Base-by-base conservation (phyloP, 2,329 filamentous ascomycete species). In the Botryotinia convoluta region DNA sequence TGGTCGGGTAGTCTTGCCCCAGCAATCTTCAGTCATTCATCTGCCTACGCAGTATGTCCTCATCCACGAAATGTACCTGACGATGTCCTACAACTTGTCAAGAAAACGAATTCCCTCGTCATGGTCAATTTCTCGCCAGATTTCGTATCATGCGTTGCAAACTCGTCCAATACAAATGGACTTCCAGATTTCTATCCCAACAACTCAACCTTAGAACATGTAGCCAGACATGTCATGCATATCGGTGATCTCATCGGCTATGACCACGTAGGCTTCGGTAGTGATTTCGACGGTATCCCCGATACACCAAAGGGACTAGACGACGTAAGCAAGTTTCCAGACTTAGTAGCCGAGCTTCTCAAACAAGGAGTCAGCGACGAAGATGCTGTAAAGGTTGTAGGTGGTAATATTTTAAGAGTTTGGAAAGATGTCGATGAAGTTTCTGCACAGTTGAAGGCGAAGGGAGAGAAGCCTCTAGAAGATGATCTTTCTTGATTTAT, bases 61-160 rank as follows among this genome's bases (percentile, higher is more conserved):
- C 94, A 98, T 82, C 93, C 94, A 16, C 89, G 95, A 48, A 98
- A 98, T 78, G 95, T 97, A 12, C 93, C 93, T 1, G 94, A 98
- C 76, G 88, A 95, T 72, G 89, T 97, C 22, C 85, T 98, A 12
- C 83, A 91, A 57, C 84, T 96, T 1, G 92, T 98, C 54, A 93
- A 93, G 81, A 82, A 88, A 78, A 89, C 87, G 3, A 88, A 91
- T 75, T 92, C 92, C 4, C 79, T 98, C 16, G 93, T 98, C 71
- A 97, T 98, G 94, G 89, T 98, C 75, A 98, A 97, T 81, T 97
- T 97, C 79, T 85, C 88, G 26, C 93, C 94, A 0, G 90, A 90
- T 29, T 98, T 97, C 81, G 89, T 97, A 75, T 93, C 91, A 42
- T 97, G 95, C 81, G 68, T 74, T 26, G 74, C 76, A 0, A 86